Base-by-base conservation (phyloP, 495 filamentous ascomycete genomes). In the Chaetomium tenue region DNA sequence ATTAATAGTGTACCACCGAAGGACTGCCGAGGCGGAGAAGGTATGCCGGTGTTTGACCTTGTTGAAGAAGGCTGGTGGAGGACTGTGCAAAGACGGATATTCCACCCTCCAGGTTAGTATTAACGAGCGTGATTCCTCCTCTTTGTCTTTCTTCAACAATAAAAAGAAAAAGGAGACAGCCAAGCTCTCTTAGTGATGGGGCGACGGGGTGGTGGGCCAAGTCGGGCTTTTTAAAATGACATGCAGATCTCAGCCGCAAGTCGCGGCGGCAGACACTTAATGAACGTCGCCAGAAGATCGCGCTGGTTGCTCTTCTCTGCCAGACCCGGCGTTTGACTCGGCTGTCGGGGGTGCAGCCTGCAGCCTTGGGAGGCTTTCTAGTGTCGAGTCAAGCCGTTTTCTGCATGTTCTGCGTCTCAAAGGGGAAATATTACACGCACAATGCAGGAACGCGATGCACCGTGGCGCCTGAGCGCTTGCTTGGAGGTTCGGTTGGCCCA, bases 11-110 rank as follows among this genome's bases (percentile, higher is more conserved):
- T 64, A 58, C 63, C 62, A 58, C 5, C 60, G 61, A 18, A 62
- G 48, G 12, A 58, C 47, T 42, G 68, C 62, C 16, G 68, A 58
- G 23, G 66, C 63, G 3, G 68, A 70, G 28, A 63, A 52, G 5
- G 56, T 63, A 33, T 63, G 66, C 23, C 64, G 66, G 51, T 68
- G 63, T n/a, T 63, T 25, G n/a, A 58, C 26, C 26, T 47, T 66
- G 50, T 68, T 71, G 61, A 57, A 66, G 22, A 68, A 68, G 4
- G 63, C 61, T 16, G 64, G 63, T 12, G 69, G 69, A 20, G 65
- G 66, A 16, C 69, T 71, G 54, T 50, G 4, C 2, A 39, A 37
- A 26, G n/a, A 16, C n/a, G 26, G 46, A 53, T 25, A 60, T 33
- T 23, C 23, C 60, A 8, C 40, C 40, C 39, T 6, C 26, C 28